These are phyloP conservation scores for Rhododendron molle DNA, from an alignment of 148 eudicot species.

Conservation along the genomic window DNA sequence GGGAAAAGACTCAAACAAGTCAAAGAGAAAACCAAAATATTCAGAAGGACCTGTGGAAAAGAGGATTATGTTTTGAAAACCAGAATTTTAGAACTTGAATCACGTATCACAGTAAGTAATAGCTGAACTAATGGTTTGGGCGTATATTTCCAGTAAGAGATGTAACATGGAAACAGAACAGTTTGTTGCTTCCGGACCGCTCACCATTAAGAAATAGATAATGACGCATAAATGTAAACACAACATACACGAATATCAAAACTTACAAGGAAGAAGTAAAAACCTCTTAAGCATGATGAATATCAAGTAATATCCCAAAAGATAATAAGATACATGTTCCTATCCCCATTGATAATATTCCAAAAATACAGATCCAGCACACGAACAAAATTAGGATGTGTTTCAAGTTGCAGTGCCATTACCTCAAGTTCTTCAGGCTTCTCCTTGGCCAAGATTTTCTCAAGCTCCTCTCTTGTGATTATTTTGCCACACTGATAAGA, in stretches of 20 bases:
- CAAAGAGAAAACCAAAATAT: background rate
- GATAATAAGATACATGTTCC: background rate
- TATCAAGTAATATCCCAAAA: background rate
- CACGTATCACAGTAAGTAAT: background rate
- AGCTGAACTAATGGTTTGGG: background rate
- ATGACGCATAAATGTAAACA: background rate
- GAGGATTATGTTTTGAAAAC: background rate
- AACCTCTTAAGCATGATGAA: background rate
- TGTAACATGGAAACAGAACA: background rate
- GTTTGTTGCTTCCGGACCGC: background rate
- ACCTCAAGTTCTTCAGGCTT: slow-evolving; percentile 75
- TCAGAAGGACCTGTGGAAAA: slow-evolving; percentile 4
- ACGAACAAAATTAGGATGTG: background rate
- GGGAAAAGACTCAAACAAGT: slow-evolving; percentile 1
- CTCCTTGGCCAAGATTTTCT: slow-evolving; percentile 67
- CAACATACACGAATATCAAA: background rate
- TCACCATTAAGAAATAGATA: background rate
- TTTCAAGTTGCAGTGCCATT: slow-evolving; percentile 13
- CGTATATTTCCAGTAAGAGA: background rate
- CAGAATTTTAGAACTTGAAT: background rate
- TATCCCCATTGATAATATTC: background rate
- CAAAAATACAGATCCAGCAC: background rate
- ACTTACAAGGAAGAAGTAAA: background rate
- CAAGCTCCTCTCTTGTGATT: slow-evolving; percentile 83
- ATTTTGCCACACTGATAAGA: slow-evolving; percentile 70